phyloP scores from a whole-genome alignment of 352 stramenopile genomes.

The Phytophthora multivora region DNA sequence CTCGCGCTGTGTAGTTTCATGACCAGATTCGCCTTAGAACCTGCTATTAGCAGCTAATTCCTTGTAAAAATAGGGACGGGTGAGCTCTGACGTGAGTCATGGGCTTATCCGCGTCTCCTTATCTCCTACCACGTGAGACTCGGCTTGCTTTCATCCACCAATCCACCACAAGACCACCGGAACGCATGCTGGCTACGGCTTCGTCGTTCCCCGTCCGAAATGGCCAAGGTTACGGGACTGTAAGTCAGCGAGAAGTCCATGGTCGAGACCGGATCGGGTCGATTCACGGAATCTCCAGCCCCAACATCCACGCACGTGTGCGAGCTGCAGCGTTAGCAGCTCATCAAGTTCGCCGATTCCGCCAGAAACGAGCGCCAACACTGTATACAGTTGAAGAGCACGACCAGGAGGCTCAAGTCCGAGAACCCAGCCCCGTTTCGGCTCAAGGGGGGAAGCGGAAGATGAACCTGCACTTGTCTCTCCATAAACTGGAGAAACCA shows the following conservation, averaged over 20 bases:
- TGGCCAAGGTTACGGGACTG: conserved; percentile 19
- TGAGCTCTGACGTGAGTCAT: background rate
- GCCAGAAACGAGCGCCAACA: conserved; percentile 20
- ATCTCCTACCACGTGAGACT: conserved; percentile 6
- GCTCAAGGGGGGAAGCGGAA: conserved; percentile 47
- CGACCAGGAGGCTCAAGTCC: conserved; percentile 11
- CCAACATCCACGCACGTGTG: conserved; percentile 34
- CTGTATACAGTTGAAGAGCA: conserved; percentile 10
- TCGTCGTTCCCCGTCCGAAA: conserved; percentile 32
- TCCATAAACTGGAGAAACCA: conserved; percentile 41
- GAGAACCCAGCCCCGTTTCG: conserved; percentile 23
- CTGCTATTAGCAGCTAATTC: conserved; percentile 44
- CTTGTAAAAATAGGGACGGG: conserved; percentile 26
- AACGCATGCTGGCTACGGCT: conserved; percentile 22
- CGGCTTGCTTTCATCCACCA: conserved; percentile 5
- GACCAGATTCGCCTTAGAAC: conserved; percentile 46
- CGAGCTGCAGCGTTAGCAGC: conserved; percentile 58
- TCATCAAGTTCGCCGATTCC: conserved; percentile 47
- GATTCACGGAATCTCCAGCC: conserved; percentile 28
- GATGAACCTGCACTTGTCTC: conserved; percentile 60
- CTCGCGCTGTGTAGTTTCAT: conserved; percentile 70
- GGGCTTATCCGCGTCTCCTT: conserved; percentile 7
- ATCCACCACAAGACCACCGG: background rate
- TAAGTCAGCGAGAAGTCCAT: conserved; percentile 4
- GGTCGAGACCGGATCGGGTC: conserved; percentile 23